Evolutionary conservation across 2,329 filamentous ascomycete species (phyloP).

Genomic region (Paracoccidioides brasiliensis): DNA sequence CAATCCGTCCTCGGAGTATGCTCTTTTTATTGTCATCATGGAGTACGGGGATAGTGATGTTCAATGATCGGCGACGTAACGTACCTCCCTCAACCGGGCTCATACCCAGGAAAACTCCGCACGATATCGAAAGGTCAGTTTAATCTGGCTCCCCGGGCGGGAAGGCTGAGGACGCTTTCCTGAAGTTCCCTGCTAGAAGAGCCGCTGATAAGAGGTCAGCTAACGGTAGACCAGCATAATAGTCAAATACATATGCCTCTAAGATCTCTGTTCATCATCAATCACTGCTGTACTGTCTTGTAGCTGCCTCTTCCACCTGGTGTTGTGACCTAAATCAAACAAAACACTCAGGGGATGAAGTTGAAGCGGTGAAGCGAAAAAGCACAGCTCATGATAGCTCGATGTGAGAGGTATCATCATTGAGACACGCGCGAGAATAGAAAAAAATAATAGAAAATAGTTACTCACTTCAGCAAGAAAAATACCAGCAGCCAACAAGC

Average conservation of each 20-base stretch:
- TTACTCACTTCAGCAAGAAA: not conserved
- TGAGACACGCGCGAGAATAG: constrained; percentile 15
- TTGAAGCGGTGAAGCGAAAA: constrained; percentile 10
- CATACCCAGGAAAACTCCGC: not conserved
- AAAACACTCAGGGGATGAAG: constrained; percentile 22
- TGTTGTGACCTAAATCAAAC: not conserved
- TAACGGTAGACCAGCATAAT: not conserved
- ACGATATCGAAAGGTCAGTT: not conserved
- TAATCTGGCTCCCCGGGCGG: not conserved
- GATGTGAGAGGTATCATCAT: constrained; percentile 28
- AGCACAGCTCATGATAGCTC: constrained; percentile 28
- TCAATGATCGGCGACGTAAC: not conserved
- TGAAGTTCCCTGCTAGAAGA: not conserved
- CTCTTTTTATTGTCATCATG: constrained; percentile 6
- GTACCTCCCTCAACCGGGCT: not conserved
- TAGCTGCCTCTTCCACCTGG: constrained; percentile 27
- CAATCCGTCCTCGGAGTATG: constrained; percentile 1
- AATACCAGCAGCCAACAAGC: not conserved
- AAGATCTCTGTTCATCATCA: constrained; percentile 38
- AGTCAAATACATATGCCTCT: constrained; percentile 20
- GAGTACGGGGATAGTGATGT: not conserved
- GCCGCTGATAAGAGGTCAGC: not conserved
- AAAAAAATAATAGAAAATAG: too few species aligned
- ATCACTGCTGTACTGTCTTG: constrained; percentile 22
- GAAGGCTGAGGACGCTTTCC: not conserved